phyloP scores from a whole-genome alignment of 768 basidiomycete species.

The Russula ochroleuca region DNA sequence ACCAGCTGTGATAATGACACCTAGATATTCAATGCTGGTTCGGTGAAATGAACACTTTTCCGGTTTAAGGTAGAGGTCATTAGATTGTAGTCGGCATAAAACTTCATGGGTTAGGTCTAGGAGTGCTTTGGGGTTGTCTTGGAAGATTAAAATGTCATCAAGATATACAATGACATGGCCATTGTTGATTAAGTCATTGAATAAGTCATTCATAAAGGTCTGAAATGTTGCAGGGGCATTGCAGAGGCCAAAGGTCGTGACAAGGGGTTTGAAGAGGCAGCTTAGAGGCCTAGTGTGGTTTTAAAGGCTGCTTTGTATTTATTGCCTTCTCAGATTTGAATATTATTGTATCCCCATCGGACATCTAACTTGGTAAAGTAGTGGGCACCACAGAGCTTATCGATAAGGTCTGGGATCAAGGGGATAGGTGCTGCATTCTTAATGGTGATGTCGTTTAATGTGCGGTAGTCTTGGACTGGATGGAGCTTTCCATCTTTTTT shows the following conservation, averaged over 20 bases:
- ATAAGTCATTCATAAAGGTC: not conserved
- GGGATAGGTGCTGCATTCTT: not conserved
- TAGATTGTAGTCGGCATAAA: not conserved
- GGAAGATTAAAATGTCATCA: not conserved
- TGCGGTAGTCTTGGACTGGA: not conserved
- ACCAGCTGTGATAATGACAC: not conserved
- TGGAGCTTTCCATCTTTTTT: not conserved
- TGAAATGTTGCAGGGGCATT: not conserved
- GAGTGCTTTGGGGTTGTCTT: not conserved
- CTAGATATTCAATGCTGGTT: not conserved
- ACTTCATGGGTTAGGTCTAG: not conserved
- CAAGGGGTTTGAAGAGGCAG: too few species aligned
- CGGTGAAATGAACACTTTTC: not conserved
- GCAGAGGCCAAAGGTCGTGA: not conserved
- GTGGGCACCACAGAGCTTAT: not conserved
- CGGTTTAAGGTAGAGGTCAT: not conserved
- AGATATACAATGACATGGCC: not conserved
- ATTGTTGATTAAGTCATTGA: rapidly evolving
- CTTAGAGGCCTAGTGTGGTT: not conserved
- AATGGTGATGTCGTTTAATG: not conserved
- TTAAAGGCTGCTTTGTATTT: not conserved
- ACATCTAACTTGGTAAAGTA: not conserved
- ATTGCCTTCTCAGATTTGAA: not conserved
- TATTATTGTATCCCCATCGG: not conserved
- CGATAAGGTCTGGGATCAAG: not conserved